These are phyloP conservation scores for Neodidymelliopsis sp. DNA, from an alignment of 2,329 filamentous ascomycete genomes.

Conservation along the genomic window DNA sequence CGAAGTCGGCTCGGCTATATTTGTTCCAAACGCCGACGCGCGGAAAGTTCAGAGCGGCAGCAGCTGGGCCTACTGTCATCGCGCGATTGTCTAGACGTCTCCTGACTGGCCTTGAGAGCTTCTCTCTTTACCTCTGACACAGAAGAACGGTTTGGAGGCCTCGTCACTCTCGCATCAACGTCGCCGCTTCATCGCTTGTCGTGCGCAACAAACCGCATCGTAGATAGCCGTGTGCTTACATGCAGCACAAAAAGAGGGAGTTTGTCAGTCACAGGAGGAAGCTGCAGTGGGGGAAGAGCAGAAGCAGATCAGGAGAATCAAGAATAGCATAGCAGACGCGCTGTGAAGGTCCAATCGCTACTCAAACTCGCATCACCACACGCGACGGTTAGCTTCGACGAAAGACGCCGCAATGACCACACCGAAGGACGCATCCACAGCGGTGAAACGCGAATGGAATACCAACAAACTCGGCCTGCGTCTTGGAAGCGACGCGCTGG, in stretches of 20 bases:
- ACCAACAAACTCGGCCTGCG: slow-evolving; percentile 74
- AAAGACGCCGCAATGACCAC: background rate
- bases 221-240: slow-evolving; percentile 24
- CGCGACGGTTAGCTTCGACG: too few species aligned
- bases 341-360: background rate
- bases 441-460: slow-evolving; percentile 67
- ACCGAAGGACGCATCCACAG: background rate
- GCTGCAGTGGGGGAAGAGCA: slow-evolving; percentile 42
- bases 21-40: slow-evolving; percentile 11
- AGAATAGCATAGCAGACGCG: background rate
- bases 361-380: too few species aligned
- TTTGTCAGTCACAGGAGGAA: slow-evolving; percentile 39
- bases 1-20: slow-evolving; percentile 12
- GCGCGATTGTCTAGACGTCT: background rate
- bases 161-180: too few species aligned
- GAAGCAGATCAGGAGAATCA: background rate
- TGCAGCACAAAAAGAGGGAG: slow-evolving; percentile 39
- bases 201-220: background rate
- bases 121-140: background rate
- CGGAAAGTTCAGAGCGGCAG: slow-evolving; percentile 14
- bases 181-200: background rate
- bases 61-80: slow-evolving; percentile 1
- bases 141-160: too few species aligned
- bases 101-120: too few species aligned
- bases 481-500: slow-evolving; percentile 71